phyloP scores from a whole-genome alignment of 2,329 filamentous ascomycete species.

The Coniella vitis region DNA sequence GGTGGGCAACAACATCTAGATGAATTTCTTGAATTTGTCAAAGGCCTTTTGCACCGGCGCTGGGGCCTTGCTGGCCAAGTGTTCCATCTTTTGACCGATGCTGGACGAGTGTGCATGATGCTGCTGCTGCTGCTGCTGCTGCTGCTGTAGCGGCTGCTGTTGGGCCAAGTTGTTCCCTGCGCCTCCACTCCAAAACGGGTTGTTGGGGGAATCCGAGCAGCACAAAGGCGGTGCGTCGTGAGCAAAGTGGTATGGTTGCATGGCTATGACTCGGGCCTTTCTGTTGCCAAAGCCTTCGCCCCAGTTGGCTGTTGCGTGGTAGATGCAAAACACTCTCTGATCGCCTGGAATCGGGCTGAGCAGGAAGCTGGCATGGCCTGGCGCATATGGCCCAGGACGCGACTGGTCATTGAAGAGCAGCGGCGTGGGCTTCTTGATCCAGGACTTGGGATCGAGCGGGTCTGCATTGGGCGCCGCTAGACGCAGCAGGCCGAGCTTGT shows the following conservation, averaged over 20 bases:
- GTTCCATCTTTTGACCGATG: constrained; percentile 7
- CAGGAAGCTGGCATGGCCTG: constrained; percentile 18
- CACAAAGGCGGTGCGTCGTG: constrained; percentile 15
- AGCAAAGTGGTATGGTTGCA: constrained; percentile 14
- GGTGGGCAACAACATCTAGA: neutral
- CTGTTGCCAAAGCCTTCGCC: constrained; percentile 19
- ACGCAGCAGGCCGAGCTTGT: constrained; percentile 17
- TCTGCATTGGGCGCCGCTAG: constrained; percentile 13
- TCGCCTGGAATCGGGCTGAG: constrained; percentile 15
- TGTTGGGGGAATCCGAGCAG: constrained; percentile 10
- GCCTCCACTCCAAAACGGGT: neutral
- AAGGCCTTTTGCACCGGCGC: constrained; percentile 5
- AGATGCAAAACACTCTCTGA: constrained; percentile 17
- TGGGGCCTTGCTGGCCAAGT: constrained; percentile 3
- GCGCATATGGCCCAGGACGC: constrained; percentile 16
- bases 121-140: neutral
- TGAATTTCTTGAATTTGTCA: constrained; percentile 2
- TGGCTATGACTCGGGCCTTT: constrained; percentile 15
- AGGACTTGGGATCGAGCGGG: constrained; percentile 14
- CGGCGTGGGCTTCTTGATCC: constrained; percentile 12
- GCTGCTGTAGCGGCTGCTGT: neutral
- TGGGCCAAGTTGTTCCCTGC: neutral
- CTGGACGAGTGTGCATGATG: neutral
- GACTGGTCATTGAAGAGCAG: constrained; percentile 10
- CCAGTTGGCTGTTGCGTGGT: constrained; percentile 16